A percentile compares a stretch with the other conserved stretches of the same genome.
Evolutionary conservation across 768 basidiomycete species (phyloP).

Genomic region (Strobilomyces dryophilus): DNA sequence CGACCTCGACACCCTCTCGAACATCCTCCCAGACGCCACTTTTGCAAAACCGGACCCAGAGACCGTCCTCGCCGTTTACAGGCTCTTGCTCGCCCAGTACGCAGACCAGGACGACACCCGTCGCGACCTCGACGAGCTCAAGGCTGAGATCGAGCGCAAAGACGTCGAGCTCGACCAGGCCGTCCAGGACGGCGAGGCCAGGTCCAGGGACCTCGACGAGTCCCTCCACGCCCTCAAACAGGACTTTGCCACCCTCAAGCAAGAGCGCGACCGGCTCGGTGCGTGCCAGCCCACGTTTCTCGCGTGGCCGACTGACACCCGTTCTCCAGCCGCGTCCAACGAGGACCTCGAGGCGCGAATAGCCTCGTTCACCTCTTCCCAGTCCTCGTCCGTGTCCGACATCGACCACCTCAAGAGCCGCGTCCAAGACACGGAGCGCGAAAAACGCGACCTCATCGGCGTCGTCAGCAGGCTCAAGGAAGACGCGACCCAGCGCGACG

Average conservation of each 20-base stretch:
- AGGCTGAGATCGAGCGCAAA: slow-evolving; percentile 63
- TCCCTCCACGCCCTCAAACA: slow-evolving; percentile 48
- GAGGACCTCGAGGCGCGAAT: slow-evolving; percentile 52
- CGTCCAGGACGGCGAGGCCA: slow-evolving; percentile 69
- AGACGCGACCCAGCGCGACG: slow-evolving; percentile 69
- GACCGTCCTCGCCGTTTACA: slow-evolving; percentile 58
- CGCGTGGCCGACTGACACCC: slow-evolving; percentile 3
- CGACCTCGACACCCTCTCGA: slow-evolving; percentile 55
- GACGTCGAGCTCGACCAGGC: slow-evolving; percentile 85
- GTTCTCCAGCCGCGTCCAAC: slow-evolving; percentile 40
- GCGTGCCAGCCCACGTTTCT: slow-evolving; percentile 22
- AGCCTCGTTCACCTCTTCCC: slow-evolving; percentile 50
- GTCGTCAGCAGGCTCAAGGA: slow-evolving; percentile 82
- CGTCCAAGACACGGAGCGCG: slow-evolving; percentile 75
- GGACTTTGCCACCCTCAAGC: slow-evolving; percentile 53
- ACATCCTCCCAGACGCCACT: slow-evolving; percentile 57
- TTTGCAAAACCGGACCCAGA: slow-evolving; percentile 56
- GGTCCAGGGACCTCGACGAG: slow-evolving; percentile 52
- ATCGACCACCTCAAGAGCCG: slow-evolving; percentile 54
- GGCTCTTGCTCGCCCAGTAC: slow-evolving; percentile 54
- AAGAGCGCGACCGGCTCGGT: slow-evolving; percentile 68
- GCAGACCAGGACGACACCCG: slow-evolving; percentile 51
- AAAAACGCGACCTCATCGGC: slow-evolving; percentile 84
- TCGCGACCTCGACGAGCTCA: slow-evolving; percentile 66
- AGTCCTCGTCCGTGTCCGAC: slow-evolving; percentile 60